phyloP scores from a whole-genome alignment of 805 yeast genomes.

The Priceomyces melissophilus region DNA sequence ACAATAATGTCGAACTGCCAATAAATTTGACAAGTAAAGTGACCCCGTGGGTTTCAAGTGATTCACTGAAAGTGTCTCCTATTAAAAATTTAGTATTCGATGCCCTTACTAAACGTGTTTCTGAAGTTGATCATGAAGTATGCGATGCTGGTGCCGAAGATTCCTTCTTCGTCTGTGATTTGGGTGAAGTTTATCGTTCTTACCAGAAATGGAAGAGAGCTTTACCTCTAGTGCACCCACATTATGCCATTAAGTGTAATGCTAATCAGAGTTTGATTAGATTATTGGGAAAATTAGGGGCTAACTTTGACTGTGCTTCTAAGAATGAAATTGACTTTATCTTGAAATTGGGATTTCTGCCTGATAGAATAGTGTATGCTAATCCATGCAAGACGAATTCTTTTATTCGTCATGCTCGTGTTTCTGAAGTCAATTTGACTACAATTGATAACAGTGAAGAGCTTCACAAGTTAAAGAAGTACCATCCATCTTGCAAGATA shows the following conservation, averaged over 20 bases:
- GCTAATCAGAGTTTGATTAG: constrained; percentile 60
- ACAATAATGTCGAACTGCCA: too few species aligned
- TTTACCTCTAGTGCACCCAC: constrained; percentile 79
- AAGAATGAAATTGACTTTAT: constrained; percentile 73
- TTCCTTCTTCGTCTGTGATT: constrained; percentile 84
- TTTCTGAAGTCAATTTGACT: constrained; percentile 58
- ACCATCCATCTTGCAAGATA: constrained; percentile 66
- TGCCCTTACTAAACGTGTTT: constrained; percentile 40
- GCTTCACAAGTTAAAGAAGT: constrained; percentile 63
- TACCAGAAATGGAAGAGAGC: constrained; percentile 57
- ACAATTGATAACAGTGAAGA: constrained; percentile 91
- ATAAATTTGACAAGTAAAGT: too few species aligned
- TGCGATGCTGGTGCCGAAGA: constrained; percentile 78
- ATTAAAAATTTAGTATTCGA: constrained; percentile 25
- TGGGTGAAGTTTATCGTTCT: constrained; percentile 66
- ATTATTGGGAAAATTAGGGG: constrained; percentile 57
- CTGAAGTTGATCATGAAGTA: constrained; percentile 47
- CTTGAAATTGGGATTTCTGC: constrained; percentile 57
- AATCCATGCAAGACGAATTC: constrained; percentile 92
- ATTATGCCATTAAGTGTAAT: constrained; percentile 94
- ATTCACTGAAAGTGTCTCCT: background rate
- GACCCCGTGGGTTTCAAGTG: too few species aligned
- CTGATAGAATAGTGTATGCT: constrained; percentile 78
- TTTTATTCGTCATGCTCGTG: constrained; percentile 68
- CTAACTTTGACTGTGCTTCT: constrained; percentile 92